Evolutionary conservation across 2,329 filamentous ascomycete species (phyloP).

Genomic region (Fusarium sp.): DNA sequence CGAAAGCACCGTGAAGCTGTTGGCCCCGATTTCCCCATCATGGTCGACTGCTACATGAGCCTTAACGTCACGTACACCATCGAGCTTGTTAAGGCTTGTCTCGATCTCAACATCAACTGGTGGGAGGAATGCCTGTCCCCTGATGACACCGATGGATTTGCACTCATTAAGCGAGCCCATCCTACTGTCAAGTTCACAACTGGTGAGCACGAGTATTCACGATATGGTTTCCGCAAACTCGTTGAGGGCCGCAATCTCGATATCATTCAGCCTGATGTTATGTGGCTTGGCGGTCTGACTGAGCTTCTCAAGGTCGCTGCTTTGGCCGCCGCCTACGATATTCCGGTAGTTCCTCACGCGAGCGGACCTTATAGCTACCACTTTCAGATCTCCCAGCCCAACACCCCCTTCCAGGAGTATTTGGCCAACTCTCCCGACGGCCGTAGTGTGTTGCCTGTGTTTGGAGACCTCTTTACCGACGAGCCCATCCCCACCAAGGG

Average conservation of each 20-base stretch:
- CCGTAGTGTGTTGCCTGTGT: conserved; percentile 88
- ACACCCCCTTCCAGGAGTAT: conserved; percentile 96
- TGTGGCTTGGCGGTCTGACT: conserved; percentile 95
- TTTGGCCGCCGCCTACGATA: conserved; percentile 91
- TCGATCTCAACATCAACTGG: conserved; percentile 92
- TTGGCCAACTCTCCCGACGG: conserved; percentile 92
- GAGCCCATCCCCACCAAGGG: conserved; percentile 89
- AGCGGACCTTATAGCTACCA: conserved; percentile 96
- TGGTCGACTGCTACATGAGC: conserved; percentile 98
- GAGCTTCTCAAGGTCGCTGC: conserved; percentile 90
- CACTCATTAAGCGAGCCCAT: conserved; percentile 88
- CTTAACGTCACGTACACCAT: conserved; percentile 93
- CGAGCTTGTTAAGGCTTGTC: conserved; percentile 83
- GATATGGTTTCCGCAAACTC: conserved; percentile 94
- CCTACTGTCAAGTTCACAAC: conserved; percentile 94
- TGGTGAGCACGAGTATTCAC: conserved; percentile 93
- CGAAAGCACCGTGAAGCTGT: conserved; percentile 84
- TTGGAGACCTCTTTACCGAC: conserved; percentile 89
- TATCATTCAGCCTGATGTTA: conserved; percentile 94
- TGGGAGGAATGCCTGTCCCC: conserved; percentile 95
- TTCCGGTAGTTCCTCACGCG: conserved; percentile 94
- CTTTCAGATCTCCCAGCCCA: conserved; percentile 92
- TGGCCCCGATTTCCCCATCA: conserved; percentile 89
- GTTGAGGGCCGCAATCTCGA: conserved; percentile 92
- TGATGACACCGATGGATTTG: conserved; percentile 92